Evolutionary conservation across 495 filamentous ascomycete species (phyloP).

Genomic region (Neurospora pannonica): DNA sequence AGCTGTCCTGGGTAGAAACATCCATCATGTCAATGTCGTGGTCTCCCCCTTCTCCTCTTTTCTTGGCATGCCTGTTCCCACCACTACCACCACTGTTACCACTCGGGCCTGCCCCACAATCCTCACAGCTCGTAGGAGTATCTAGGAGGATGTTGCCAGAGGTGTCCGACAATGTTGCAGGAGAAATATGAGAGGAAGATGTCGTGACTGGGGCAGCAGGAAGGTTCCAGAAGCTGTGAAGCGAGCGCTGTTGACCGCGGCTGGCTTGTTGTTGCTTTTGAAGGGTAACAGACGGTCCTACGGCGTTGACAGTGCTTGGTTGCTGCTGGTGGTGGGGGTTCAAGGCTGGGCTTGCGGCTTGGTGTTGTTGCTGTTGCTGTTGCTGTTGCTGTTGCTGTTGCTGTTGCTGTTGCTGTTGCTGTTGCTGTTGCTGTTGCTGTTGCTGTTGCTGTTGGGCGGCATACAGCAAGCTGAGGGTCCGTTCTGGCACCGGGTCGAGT

Average conservation of each 20-base stretch:
- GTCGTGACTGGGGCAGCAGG: conserved; percentile 15
- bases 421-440: conserved; percentile 5
- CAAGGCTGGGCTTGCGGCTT: background rate
- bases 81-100: background rate
- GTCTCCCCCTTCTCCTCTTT: background rate
- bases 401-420: conserved; percentile 6
- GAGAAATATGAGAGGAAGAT: conserved; percentile 4
- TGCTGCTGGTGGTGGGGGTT: conserved; percentile 1
- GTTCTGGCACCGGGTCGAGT: conserved; percentile 24
- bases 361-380: conserved; percentile 2
- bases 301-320: background rate
- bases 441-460: conserved; percentile 34
- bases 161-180: background rate
- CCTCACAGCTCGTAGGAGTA: conserved; percentile 28
- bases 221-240: conserved; percentile 41
- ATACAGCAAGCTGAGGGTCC: conserved; percentile 37
- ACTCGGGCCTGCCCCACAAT: conserved; percentile 27
- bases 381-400: conserved; percentile 28
- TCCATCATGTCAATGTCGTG: conserved; percentile 21
- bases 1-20: conserved; percentile 1
- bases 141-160: conserved; percentile 2
- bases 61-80: background rate
- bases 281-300: background rate
- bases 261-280: conserved; percentile 2
- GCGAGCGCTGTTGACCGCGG: conserved; percentile 25